Percentiles rank a stretch among this genome's conserved stretches.
These are phyloP conservation scores for Knoxia roxburghii DNA, from an alignment of 257 asterid species.

Conservation along the genomic window DNA sequence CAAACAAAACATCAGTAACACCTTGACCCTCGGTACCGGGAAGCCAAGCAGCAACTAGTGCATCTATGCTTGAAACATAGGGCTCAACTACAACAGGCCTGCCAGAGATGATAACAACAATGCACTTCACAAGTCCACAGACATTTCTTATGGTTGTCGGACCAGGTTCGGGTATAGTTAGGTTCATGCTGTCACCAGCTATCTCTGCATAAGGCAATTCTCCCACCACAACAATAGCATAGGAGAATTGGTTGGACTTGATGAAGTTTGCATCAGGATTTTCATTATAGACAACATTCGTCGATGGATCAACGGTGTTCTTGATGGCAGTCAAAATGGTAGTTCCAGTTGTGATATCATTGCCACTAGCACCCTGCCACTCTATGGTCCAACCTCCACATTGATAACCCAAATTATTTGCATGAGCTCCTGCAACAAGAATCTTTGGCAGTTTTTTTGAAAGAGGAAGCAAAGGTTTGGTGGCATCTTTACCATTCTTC, in stretches of 20 bases:
- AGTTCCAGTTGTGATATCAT: conserved; percentile 63
- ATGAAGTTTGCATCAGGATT: conserved; percentile 49
- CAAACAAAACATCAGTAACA: conserved; percentile 58
- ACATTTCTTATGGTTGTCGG: conserved; percentile 46
- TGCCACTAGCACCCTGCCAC: conserved; percentile 80
- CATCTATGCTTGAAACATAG: conserved; percentile 40
- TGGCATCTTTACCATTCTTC: conserved; percentile 50
- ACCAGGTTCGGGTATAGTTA: conserved; percentile 55
- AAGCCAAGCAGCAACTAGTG: conserved; percentile 87
- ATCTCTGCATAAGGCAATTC: conserved; percentile 66
- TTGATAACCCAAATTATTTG: conserved; percentile 78
- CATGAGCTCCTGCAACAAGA: conserved; percentile 77
- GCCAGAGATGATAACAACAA: conserved; percentile 70
- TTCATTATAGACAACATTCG: conserved; percentile 46
- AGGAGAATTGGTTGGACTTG: conserved; percentile 41
- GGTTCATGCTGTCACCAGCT: conserved; percentile 57
- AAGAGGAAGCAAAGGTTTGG: conserved; percentile 68
- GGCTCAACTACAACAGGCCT: conserved; percentile 74
- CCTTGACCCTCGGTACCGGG: conserved; percentile 88
- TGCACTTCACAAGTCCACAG: conserved; percentile 54
- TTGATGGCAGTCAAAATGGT: conserved; percentile 63
- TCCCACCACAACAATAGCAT: conserved; percentile 75
- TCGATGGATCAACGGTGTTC: conserved; percentile 66
- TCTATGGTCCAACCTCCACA: conserved; percentile 95
- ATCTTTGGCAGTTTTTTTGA: conserved; percentile 59